Evolutionary conservation across 768 basidiomycete species (phyloP).

Genomic region (Botryobasidium botryosum): DNA sequence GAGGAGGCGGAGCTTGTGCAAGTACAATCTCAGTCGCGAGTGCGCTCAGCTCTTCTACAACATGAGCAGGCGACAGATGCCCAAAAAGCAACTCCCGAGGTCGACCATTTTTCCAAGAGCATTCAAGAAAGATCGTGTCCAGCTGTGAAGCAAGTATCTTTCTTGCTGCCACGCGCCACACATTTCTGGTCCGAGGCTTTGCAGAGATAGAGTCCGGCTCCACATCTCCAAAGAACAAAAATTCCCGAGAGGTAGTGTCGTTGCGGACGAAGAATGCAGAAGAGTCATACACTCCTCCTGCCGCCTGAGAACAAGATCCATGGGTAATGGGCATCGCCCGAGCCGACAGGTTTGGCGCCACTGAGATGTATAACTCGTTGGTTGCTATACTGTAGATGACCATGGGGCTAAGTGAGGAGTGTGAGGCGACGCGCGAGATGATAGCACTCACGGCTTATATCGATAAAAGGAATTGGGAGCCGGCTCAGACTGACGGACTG

Average conservation of each 20-base stretch:
- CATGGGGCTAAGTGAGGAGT: neutral
- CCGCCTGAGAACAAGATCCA: conserved; percentile 26
- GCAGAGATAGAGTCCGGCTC: conserved; percentile 65
- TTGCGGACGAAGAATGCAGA: conserved; percentile 70
- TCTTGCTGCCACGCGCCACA: conserved; percentile 73
- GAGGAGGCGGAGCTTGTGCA: conserved; percentile 23
- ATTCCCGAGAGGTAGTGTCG: conserved; percentile 41
- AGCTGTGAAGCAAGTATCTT: conserved; percentile 48
- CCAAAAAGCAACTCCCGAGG: conserved; percentile 57
- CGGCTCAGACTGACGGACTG: conserved; percentile 43
- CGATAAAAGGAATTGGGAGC: conserved; percentile 37
- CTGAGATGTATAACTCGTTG: conserved; percentile 34
- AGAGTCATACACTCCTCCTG: conserved; percentile 46
- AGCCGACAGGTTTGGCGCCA: conserved; percentile 42
- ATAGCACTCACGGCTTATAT: conserved; percentile 42
- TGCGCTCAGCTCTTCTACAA: conserved; percentile 52
- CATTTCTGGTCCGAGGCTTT: conserved; percentile 39
- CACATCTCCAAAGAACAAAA: conserved; percentile 91
- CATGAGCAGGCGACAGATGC: conserved; percentile 67
- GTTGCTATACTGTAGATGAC: conserved; percentile 29
- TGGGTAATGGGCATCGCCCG: conserved; percentile 55
- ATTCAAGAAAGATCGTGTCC: conserved; percentile 83
- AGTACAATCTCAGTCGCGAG: conserved; percentile 51
- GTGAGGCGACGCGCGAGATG: neutral
- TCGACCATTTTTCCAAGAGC: conserved; percentile 69